Evolutionary conservation across 768 basidiomycete genomes (phyloP).

Genomic region (Kwoniella pini): DNA sequence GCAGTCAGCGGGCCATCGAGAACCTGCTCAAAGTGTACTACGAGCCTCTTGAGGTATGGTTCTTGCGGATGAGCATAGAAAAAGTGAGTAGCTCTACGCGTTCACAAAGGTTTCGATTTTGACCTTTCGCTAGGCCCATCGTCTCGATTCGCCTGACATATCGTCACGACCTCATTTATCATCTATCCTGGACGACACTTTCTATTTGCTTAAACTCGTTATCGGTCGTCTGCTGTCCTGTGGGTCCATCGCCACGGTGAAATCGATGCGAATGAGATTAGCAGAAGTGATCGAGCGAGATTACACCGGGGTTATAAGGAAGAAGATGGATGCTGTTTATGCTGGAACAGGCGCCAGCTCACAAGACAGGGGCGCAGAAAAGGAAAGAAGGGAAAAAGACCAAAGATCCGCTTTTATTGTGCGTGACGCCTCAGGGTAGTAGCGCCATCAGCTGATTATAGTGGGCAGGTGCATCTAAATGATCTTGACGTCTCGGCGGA

Average conservation of each 20-base stretch:
- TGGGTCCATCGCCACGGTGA: constrained; percentile 65
- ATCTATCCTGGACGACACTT: constrained; percentile 73
- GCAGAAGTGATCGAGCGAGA: constrained; percentile 78
- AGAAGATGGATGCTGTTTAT: constrained; percentile 86
- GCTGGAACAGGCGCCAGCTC: constrained; percentile 56
- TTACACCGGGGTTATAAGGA: constrained; percentile 75
- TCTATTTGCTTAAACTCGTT: constrained; percentile 89
- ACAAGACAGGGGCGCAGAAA: constrained; percentile 63
- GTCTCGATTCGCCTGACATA: constrained; percentile 72
- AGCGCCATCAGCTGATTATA: not conserved
- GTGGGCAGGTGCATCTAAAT: constrained; percentile 74
- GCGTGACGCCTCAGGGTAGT: not conserved
- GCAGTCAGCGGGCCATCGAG: constrained; percentile 61
- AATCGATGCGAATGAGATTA: constrained; percentile 65
- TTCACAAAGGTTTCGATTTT: not conserved
- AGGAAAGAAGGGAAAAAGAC: constrained; percentile 68
- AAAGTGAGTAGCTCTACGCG: constrained; percentile 76
- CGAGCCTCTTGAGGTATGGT: constrained; percentile 88
- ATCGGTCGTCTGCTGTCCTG: constrained; percentile 75
- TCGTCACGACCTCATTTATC: constrained; percentile 61
- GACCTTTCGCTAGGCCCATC: constrained; percentile 69
- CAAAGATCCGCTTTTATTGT: constrained; percentile 79
- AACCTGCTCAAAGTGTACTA: constrained; percentile 73
- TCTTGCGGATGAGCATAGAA: constrained; percentile 78
- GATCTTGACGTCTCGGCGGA: constrained; percentile 89